phyloP scores from a whole-genome alignment of 768 basidiomycete species.

The Psilocybe sp. region DNA sequence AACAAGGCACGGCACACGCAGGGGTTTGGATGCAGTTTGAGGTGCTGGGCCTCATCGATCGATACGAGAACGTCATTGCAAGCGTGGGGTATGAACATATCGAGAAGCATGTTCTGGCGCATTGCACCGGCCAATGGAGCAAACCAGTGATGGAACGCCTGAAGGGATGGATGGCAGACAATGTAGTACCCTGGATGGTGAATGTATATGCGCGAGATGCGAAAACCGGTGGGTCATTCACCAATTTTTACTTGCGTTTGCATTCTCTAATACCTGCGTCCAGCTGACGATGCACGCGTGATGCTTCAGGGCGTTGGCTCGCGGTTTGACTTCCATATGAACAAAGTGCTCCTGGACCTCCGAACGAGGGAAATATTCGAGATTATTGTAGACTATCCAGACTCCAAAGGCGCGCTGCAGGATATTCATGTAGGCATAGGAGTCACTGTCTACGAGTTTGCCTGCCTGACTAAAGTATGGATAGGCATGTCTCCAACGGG shows the following conservation, averaged over 20 bases:
- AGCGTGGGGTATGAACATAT: constrained; percentile 87
- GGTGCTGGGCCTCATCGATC: constrained; percentile 70
- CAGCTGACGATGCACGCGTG: constrained; percentile 68
- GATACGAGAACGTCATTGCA: constrained; percentile 81
- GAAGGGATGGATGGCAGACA: constrained; percentile 74
- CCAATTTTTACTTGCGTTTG: constrained; percentile 2
- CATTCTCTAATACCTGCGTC: constrained; percentile 4
- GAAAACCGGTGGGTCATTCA: constrained; percentile 28
- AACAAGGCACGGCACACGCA: constrained; percentile 11
- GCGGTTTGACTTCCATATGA: constrained; percentile 89
- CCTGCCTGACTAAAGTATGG: neutral
- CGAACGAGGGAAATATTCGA: constrained; percentile 88
- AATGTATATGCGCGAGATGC: constrained; percentile 73
- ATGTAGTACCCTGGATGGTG: constrained; percentile 84
- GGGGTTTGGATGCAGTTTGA: constrained; percentile 47
- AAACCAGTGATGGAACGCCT: constrained; percentile 59
- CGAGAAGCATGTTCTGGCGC: constrained; percentile 64
- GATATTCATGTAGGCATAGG: constrained; percentile 69
- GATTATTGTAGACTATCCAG: constrained; percentile 93
- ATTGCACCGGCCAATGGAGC: constrained; percentile 70
- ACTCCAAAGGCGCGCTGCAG: constrained; percentile 78
- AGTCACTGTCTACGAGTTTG: neutral
- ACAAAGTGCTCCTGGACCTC: constrained; percentile 86
- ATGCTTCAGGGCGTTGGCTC: constrained; percentile 78
- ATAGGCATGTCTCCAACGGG: constrained; percentile 76